Evolutionary conservation across 1,139 yeast genomes (phyloP).

Genomic region (Chernovozyma sophiae-reginae): DNA sequence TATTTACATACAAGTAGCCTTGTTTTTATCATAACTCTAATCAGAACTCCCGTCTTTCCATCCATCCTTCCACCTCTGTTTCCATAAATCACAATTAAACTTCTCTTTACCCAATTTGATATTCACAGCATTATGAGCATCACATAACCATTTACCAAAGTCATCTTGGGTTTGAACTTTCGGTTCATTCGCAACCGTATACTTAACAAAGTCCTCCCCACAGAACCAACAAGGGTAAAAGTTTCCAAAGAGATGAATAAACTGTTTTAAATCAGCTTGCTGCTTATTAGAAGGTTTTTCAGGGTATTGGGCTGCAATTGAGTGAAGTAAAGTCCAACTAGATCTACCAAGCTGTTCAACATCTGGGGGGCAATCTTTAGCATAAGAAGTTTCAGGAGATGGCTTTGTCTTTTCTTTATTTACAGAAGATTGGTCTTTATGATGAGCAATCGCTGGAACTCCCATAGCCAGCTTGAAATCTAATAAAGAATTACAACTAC

Average conservation of each 20-base stretch:
- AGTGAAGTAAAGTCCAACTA: constrained; percentile 90
- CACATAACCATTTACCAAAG: constrained; percentile 88
- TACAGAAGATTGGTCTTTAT: neutral
- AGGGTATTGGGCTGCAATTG: constrained; percentile 90
- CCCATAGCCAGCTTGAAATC: constrained; percentile 58
- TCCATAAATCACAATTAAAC: constrained; percentile 89
- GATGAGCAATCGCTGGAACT: constrained; percentile 11
- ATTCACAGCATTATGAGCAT: constrained; percentile 91
- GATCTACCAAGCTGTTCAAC: constrained; percentile 76
- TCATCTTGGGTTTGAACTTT: constrained; percentile 67
- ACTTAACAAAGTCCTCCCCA: constrained; percentile 75
- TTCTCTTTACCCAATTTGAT: constrained; percentile 75
- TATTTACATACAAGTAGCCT: no score
- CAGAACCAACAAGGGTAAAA: constrained; percentile 95
- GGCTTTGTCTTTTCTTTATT: no score
- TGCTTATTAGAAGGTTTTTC: constrained; percentile 55
- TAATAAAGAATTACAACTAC: constrained; percentile 72
- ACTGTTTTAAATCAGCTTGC: constrained; percentile 68
- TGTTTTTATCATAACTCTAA: no score
- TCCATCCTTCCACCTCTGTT: constrained; percentile 85
- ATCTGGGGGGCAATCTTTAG: constrained; percentile 79
- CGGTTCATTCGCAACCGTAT: constrained; percentile 60
- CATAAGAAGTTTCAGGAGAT: constrained; percentile 7
- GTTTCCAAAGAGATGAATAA: constrained; percentile 67
- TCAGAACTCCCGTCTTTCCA: constrained; percentile 48